Evolutionary conservation across 192 early-diverging fungal species (phyloP).

Genomic region (Paraglomus brasilianum): DNA sequence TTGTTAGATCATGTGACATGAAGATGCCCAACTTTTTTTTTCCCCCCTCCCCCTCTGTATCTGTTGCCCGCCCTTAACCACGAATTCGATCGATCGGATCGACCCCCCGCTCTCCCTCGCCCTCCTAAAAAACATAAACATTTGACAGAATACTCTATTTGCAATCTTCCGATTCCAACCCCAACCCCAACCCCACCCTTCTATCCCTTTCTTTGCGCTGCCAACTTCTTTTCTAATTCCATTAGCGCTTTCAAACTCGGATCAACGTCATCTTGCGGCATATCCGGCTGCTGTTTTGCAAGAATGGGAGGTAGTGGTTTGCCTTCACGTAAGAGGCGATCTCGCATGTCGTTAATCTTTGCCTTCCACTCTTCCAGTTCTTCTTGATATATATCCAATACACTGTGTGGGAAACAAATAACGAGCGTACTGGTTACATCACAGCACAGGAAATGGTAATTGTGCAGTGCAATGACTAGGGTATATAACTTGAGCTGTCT

Average conservation of each 20-base stretch:
- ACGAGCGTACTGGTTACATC: too few relatives aligned
- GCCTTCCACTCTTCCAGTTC: conserved; percentile 12
- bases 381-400: conserved; percentile 28
- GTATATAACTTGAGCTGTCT: not conserved
- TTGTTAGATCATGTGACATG: too few relatives aligned
- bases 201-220: conserved; percentile 2
- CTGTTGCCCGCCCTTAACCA: too few relatives aligned
- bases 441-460: too few relatives aligned
- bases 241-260: conserved; percentile 55
- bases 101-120: too few relatives aligned
- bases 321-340: not conserved
- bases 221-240: conserved; percentile 46
- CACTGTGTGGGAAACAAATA: not conserved
- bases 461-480: too few relatives aligned
- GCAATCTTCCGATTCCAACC: conserved; percentile 8
- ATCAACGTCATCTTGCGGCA: conserved; percentile 41
- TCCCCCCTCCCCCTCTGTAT: too few relatives aligned
- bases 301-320: conserved; percentile 24
- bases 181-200: not conserved
- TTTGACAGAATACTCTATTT: not conserved
- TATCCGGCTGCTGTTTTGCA: not conserved
- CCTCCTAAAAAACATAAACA: too few relatives aligned
- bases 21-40: too few relatives aligned
- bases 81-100: too few relatives aligned
- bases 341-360: not conserved